Conservation (phyloP, 2,329 filamentous ascomycete genomes). For the Lanzia echinophila region DNA sequence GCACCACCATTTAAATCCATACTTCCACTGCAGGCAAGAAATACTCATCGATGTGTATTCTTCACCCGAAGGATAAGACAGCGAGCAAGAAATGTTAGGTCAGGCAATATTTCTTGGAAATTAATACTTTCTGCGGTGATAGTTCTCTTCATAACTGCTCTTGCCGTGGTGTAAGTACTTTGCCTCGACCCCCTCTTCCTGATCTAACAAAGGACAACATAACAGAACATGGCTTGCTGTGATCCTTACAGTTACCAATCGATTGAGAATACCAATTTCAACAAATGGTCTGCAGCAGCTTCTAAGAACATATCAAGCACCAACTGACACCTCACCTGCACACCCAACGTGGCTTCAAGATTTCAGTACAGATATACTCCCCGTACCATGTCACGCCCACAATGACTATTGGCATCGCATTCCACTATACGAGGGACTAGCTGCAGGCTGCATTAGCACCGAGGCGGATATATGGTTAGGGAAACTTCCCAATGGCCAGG, state of each 20-base stretch:
- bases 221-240: background rate
- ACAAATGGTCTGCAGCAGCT: background rate
- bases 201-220: background rate
- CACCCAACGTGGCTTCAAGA: background rate
- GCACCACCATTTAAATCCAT: no score
- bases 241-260: background rate
- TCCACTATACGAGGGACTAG: conserved; percentile 44
- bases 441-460: conserved; percentile 48
- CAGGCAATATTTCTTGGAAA: no score
- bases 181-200: background rate
- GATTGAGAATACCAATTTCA: background rate
- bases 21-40: no score
- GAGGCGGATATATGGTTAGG: conserved; percentile 57
- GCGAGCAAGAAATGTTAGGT: no score
- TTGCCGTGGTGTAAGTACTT: no score
- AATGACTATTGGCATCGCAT: conserved; percentile 51
- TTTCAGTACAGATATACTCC: conserved; percentile 1
- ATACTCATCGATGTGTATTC: no score
- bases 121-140: no score
- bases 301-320: background rate
- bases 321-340: background rate
- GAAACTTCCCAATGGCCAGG: conserved; percentile 35
- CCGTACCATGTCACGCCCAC: conserved; percentile 32
- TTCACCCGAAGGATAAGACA: no score
- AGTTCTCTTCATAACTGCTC: no score